Base-by-base conservation (phyloP, 2,329 filamentous ascomycete genomes). In the Alternaria hordeiaustralica region DNA sequence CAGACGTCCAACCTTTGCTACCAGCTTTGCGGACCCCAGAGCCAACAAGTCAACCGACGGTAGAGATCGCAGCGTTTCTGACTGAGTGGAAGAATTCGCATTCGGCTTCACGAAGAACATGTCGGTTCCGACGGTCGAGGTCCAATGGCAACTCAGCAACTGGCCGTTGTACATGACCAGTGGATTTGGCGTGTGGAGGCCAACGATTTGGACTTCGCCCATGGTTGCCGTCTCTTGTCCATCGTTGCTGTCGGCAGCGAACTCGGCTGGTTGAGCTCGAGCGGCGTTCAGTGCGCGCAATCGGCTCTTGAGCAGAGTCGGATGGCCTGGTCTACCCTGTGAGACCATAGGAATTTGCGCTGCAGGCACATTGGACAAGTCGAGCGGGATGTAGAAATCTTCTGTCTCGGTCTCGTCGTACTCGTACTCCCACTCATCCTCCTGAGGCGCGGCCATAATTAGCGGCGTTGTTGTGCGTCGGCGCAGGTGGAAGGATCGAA, bases 71-170 rank as follows among this genome's bases (percentile, higher is more conserved):
- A 83, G 81, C n/a, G 84, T 86, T 15, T 69, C 43, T 11, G 51
- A 58, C 6, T 53, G 33, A 4, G 80, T 69, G 7, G 75, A 65
- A 45, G 79, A 65, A 43, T 69, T 55, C 6, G 30, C 18, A 9
- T 72, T 58, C 5, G 75, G 71, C 60, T 75, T 73, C 6, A 67
- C 86, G 72, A 97, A 90, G 45, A 97, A 87, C 67, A 94, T 83
- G 70, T 96, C 93, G 0, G 94, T 97, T 36, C 95, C 95, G 46
- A 97, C 87, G 63, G 93, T 91, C 65, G 92, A 89, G 11, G 88
- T 87, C 95, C 95, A 98, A 49, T 88, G 83, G 68, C 93, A 95
- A 67, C 88, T 89, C 76, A 94, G 96, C 21, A 96, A 83, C 65
- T 90, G 88, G 28, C 91, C 92, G 61, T 90, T 87, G 80, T 96